Percentiles rank a stretch among this genome's conserved stretches.
Evolutionary conservation across 306 rosid species (phyloP).

Genomic region (Quercus rubra): DNA sequence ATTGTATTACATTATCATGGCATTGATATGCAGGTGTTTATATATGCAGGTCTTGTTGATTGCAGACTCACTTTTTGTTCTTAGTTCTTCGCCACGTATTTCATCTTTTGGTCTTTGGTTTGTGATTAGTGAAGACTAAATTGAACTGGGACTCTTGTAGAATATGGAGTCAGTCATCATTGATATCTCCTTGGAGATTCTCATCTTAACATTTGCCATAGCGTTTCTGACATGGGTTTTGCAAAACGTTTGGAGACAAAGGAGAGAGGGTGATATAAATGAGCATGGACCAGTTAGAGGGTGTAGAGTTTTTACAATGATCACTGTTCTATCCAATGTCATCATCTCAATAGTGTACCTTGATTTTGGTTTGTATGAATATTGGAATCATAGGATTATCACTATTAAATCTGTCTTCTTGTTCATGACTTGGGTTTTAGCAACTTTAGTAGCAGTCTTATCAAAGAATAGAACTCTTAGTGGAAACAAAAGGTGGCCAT

Average conservation of each 20-base stretch:
- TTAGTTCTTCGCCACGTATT: background rate
- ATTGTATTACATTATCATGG: too few relatives aligned
- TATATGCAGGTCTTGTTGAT: conserved; percentile 3
- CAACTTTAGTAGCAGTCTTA: too few relatives aligned
- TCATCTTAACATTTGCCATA: conserved; percentile 48
- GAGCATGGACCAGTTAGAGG: too few relatives aligned
- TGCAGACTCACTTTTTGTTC: background rate
- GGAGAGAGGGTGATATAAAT: too few relatives aligned
- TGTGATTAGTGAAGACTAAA: background rate
- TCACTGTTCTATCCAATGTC: too few relatives aligned
- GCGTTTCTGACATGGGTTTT: too few relatives aligned
- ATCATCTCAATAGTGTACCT: too few relatives aligned
- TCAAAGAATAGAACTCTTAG: too few relatives aligned
- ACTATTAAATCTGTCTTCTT: conserved; percentile 26
- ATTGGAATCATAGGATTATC: conserved; percentile 12
- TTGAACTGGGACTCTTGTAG: background rate
- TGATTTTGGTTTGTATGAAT: conserved; percentile 39
- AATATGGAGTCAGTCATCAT: conserved; percentile 3
- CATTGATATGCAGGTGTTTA: background rate
- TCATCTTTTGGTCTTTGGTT: background rate
- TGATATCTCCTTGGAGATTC: conserved; percentile 34
- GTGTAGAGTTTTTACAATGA: too few relatives aligned
- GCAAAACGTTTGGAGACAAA: too few relatives aligned
- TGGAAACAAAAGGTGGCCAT: too few relatives aligned
- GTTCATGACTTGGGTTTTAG: conserved; percentile 55